Percentiles rank a stretch among this genome's conserved stretches.
Conservation (phyloP, 352 stramenopile genomes). For the Phytophthora tentaculata region DNA sequence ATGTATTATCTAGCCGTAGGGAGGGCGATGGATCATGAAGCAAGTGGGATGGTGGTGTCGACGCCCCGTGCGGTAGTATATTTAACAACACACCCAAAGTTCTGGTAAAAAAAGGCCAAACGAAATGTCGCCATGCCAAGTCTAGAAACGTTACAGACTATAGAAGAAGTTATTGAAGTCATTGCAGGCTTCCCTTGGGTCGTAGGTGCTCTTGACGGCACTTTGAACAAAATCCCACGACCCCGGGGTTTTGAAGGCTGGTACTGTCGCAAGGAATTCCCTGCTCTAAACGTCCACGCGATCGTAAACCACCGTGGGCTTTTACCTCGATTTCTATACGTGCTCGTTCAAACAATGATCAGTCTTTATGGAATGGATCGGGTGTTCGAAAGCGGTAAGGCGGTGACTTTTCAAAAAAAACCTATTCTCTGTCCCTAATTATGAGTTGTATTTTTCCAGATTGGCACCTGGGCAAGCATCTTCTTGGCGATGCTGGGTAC, state of each 20-base stretch:
- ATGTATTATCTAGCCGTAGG: not conserved
- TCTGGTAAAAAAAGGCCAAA: not conserved
- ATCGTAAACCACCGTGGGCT: not conserved
- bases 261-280: not conserved
- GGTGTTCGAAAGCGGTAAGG: too few relatives aligned
- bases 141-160: not conserved
- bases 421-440: not conserved
- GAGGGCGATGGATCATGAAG: not conserved
- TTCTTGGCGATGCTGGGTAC: constrained; percentile 4
- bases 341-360: too few relatives aligned
- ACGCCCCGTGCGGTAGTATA: not conserved
- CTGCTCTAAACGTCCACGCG: not conserved
- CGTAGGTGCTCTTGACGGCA: not conserved
- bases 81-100: not conserved
- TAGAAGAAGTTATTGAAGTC: not conserved
- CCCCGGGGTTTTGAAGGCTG: not conserved
- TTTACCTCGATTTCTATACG: too few relatives aligned
- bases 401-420: too few relatives aligned
- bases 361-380: too few relatives aligned
- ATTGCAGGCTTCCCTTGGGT: not conserved
- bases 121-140: not conserved
- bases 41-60: not conserved
- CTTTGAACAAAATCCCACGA: not conserved
- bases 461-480: not conserved
- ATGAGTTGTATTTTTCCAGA: not conserved